phyloP scores from a whole-genome alignment of 345 rosid species.

The Moringa oleifera region DNA sequence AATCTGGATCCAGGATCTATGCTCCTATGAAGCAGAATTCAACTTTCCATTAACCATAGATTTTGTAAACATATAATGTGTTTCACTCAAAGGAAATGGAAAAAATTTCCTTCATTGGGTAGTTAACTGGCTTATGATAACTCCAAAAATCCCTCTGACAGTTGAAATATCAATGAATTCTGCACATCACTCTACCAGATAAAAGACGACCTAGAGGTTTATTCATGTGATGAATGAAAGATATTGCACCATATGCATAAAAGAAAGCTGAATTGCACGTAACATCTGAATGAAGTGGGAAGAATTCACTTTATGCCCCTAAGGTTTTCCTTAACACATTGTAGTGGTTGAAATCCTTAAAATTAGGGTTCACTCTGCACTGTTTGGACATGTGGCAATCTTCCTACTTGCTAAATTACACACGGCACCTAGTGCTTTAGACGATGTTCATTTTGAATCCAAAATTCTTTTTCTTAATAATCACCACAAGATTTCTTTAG shows the following conservation, averaged over 20 bases:
- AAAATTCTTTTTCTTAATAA: too few species aligned
- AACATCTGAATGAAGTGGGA: too few species aligned
- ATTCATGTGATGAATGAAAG: not conserved
- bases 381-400: too few species aligned
- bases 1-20: slow-evolving; percentile 1
- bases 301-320: too few species aligned
- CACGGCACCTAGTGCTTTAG: too few species aligned
- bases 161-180: not conserved
- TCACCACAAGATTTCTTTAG: too few species aligned
- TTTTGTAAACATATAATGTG: not conserved
- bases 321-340: too few species aligned
- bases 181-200: not conserved
- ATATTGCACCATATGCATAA: not conserved
- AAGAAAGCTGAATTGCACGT: too few species aligned
- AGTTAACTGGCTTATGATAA: not conserved
- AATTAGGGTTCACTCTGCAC: too few species aligned
- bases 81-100: not conserved
- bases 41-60: not conserved
- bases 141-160: not conserved
- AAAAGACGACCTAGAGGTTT: not conserved
- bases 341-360: too few species aligned
- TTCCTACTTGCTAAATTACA: too few species aligned
- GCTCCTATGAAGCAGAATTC: not conserved
- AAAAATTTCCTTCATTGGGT: not conserved
- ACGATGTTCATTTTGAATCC: too few species aligned